These are phyloP conservation scores for Skeletonema potamos DNA, from an alignment of 108 stramenopile genomes.

Conservation along the genomic window DNA sequence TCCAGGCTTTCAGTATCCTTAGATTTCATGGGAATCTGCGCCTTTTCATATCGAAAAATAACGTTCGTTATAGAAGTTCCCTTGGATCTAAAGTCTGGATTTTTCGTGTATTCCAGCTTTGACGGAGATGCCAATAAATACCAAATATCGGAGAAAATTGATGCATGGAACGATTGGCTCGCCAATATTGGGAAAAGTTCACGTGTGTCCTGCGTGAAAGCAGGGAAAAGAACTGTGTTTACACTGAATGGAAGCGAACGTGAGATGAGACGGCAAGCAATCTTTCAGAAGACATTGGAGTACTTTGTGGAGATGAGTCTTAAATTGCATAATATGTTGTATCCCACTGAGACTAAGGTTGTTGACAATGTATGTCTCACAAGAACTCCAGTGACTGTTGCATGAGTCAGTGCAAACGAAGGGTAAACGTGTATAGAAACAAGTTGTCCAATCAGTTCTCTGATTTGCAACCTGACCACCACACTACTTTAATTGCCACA, in stretches of 20 bases:
- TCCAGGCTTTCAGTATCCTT: slow-evolving; percentile 34
- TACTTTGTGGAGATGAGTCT: slow-evolving; percentile 39
- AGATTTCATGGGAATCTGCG: slow-evolving; percentile 40
- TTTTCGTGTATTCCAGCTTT: slow-evolving; percentile 39
- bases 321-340: slow-evolving; percentile 40
- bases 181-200: slow-evolving; percentile 16
- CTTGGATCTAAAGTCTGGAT: slow-evolving; percentile 24
- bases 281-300: slow-evolving; percentile 42
- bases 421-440: neutral
- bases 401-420: neutral
- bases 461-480: too few relatives aligned
- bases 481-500: too few relatives aligned
- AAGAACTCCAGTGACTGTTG: slow-evolving; percentile 24
- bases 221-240: slow-evolving; percentile 37
- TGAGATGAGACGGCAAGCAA: slow-evolving; percentile 24
- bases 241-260: slow-evolving; percentile 31
- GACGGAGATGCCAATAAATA: slow-evolving; percentile 6
- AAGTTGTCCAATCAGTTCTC: neutral
- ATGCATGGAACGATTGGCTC: slow-evolving; percentile 42
- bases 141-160: slow-evolving; percentile 20
- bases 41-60: slow-evolving; percentile 34
- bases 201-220: slow-evolving; percentile 22
- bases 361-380: slow-evolving; percentile 42
- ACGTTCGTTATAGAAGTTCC: slow-evolving; percentile 46
- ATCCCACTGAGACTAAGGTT: slow-evolving; percentile 27